Conservation (phyloP, 1,139 yeast genomes). For the Candida frijolesensis region DNA sequence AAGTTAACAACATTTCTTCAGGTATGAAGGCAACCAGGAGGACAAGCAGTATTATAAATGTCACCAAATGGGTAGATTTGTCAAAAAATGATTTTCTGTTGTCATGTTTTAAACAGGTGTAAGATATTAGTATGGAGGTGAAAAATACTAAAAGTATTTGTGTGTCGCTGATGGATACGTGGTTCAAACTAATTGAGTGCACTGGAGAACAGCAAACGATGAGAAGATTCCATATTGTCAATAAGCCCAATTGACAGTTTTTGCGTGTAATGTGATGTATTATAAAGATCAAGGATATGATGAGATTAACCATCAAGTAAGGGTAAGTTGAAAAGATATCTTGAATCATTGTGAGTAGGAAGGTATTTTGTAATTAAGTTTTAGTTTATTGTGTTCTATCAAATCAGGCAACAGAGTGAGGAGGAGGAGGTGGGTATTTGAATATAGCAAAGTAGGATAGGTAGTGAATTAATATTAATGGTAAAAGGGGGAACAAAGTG, state of each 20-base stretch:
- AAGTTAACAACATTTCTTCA: slow-evolving; percentile 5
- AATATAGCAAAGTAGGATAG: background rate
- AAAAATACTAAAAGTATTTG: slow-evolving; percentile 4
- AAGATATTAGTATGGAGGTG: slow-evolving; percentile 5
- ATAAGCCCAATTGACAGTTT: slow-evolving; percentile 5
- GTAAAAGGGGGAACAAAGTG: background rate
- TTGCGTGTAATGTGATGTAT: slow-evolving; percentile 2
- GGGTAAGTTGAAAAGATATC: slow-evolving; percentile 7
- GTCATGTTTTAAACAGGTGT: background rate
- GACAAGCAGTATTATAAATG: slow-evolving; percentile 8
- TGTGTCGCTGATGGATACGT: background rate
- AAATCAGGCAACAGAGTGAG: too few relatives aligned
- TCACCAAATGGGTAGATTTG: slow-evolving; percentile 1
- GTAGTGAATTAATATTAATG: background rate
- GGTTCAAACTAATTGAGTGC: background rate
- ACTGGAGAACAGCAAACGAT: slow-evolving; percentile 7
- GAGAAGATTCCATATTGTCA: slow-evolving; percentile 12
- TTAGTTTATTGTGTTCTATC: too few relatives aligned
- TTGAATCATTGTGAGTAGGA: background rate
- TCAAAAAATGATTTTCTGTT: slow-evolving; percentile 2
- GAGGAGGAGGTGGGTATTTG: too few relatives aligned
- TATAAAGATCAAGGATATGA: slow-evolving; percentile 8
- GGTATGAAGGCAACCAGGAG: slow-evolving; percentile 4
- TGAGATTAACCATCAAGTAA: slow-evolving; percentile 10
- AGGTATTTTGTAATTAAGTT: too few relatives aligned